Evolutionary conservation across 371 early-diverging fungal species (phyloP).

Genomic region (Mucor racemosus): DNA sequence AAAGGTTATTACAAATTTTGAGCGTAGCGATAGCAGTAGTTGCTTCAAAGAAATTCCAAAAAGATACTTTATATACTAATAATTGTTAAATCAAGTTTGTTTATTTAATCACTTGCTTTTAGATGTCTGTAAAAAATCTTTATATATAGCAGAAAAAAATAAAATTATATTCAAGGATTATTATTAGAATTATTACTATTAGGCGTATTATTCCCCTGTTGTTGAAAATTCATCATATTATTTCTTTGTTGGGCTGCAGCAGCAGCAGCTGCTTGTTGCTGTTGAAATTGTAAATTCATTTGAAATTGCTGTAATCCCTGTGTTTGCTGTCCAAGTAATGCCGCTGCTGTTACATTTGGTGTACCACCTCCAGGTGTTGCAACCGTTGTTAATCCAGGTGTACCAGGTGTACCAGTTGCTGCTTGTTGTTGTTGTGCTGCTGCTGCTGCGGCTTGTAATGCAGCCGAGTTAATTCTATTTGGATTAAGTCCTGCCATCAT

Average conservation of each 20-base stretch:
- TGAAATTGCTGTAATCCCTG: conserved; percentile 39
- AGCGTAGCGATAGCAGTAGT: too few relatives aligned
- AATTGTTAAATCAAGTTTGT: too few relatives aligned
- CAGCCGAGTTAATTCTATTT: conserved; percentile 23
- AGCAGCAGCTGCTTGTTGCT: conserved; percentile 33
- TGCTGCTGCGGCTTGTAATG: conserved; percentile 20
- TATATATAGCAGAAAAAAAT: neutral
- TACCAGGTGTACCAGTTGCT: conserved; percentile 15
- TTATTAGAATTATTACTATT: conserved; percentile 19
- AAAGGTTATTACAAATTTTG: too few relatives aligned
- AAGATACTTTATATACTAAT: too few relatives aligned
- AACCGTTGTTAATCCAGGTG: conserved; percentile 13
- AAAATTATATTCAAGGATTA: conserved; percentile 1
- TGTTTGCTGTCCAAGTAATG: conserved; percentile 3
- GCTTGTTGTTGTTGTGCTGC: conserved; percentile 10
- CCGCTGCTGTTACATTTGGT: neutral
- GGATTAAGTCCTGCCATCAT: conserved; percentile 18
- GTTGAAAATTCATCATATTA: conserved; percentile 24
- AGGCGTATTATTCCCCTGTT: conserved; percentile 14
- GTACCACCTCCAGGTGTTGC: conserved; percentile 9
- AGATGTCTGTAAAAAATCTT: neutral
- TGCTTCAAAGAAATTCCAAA: too few relatives aligned
- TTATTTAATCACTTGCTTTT: too few relatives aligned
- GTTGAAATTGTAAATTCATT: conserved; percentile 36
- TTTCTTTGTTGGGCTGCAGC: conserved; percentile 37